Percentiles rank a stretch among this genome's conserved stretches.
Evolutionary conservation across 306 rosid species (phyloP).

Genomic region (Cucumis hystrix): DNA sequence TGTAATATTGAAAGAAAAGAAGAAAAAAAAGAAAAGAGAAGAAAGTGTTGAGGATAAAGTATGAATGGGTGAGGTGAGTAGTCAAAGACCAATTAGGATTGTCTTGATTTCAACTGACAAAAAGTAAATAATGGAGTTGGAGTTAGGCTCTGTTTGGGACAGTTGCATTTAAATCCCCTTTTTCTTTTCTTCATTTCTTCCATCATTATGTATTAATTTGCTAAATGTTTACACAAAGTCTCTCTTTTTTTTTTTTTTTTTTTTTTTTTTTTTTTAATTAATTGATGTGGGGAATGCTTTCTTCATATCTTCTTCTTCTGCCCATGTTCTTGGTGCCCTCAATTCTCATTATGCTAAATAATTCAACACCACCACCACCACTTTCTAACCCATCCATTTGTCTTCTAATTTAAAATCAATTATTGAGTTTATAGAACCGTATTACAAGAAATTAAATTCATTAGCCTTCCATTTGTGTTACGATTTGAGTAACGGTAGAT

Average conservation of each 20-base stretch:
- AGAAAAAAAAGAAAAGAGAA: too few species aligned
- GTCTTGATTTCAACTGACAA: slow-evolving; percentile 5
- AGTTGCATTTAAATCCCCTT: neutral
- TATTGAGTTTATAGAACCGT: too few species aligned
- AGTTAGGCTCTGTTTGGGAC: neutral
- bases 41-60: neutral
- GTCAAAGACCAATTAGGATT: neutral
- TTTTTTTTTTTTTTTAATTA: too few species aligned
- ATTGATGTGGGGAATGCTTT: too few species aligned
- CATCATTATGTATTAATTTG: neutral
- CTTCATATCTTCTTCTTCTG: too few species aligned
- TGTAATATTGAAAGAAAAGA: too few species aligned
- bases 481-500: too few species aligned
- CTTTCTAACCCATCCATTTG: neutral
- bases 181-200: neutral
- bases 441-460: too few species aligned
- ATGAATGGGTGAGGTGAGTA: neutral
- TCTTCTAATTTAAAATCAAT: neutral
- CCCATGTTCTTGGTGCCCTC: too few species aligned
- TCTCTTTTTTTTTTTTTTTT: neutral
- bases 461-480: too few species aligned
- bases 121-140: neutral
- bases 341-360: too few species aligned
- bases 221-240: neutral
- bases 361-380: too few species aligned